Evolutionary conservation across 768 basidiomycete species (phyloP), one percentile per base, ranked within the genome.

Genomic region (Hericium erinaceus): DNA sequence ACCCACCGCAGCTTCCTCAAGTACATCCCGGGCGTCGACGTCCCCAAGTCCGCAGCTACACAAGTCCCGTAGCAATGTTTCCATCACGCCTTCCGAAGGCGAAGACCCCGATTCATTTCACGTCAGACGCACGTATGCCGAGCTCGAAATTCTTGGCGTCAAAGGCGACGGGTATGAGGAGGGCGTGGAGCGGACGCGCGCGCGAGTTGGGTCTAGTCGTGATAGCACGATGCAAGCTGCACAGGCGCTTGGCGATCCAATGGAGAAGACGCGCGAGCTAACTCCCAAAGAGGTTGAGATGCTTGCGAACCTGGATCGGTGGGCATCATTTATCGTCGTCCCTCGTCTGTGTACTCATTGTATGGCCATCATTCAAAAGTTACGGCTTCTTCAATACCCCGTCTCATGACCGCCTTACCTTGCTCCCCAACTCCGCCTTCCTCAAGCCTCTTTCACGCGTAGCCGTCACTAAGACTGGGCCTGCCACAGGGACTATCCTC

Each of bases 91-190:
- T 1, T 86, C 86, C 5, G 85, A 85, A 63, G 87, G 86, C 26
- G 91, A 93, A 69, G 91, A 93, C 64, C 67, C 82, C 57, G 91
- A 93, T 67, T 80, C 86, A 7, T 89, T 89, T 64, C 85, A 90
- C 69, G 87, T 95, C 7, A 81, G 92, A 41, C 85, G 79, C 59
- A 92, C 90, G 0, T 95, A 98, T 67, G 95, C 94, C 0, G 81
- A 89, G 61, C 78, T 98, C n/a, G 92, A 98, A 52, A 73, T 80
- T 10, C 80, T 80, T 46, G 95, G 95, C n/a, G 95, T 98, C 39
- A 88, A 83, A 66, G 94, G 95, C 2, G 95, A 98, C 67, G 95
- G 95, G 0, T 92, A 85, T 70, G 89, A 92, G 64, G 93, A 95
- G 63, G 95, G 95, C 39, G 79, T 95, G 7, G 95, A 98, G 72